Base-by-base conservation (phyloP, 139 green algal genomes). In the Tetratostichococcus sp. region DNA sequence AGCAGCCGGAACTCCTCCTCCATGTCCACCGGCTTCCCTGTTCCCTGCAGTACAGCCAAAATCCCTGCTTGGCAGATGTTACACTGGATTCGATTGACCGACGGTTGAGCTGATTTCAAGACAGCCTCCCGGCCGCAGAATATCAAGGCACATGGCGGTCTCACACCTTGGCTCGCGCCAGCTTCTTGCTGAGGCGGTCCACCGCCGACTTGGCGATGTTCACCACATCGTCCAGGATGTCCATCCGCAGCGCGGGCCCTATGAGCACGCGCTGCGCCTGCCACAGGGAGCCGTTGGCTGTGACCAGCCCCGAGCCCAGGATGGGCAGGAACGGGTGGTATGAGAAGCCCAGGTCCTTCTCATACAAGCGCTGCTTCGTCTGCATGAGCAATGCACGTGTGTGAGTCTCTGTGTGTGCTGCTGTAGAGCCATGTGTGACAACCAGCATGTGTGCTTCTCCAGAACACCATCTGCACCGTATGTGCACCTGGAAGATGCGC, bases 271-370 rank as follows among this genome's bases (percentile, higher is more conserved):
- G 86, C 89, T 97, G 93, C 80, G 92, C 87, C 79, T 95, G 92
- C 94, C 94, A 98, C 33, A 91, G 87, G 0, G 85, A 77, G 11
- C 94, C 94, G 67, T 96, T 88, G 43, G 89, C 78, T 17, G 94
- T 98, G 21, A 98, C 94, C 59, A 98, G 88, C 1, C 94, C 94
- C 26, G 87, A 94, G 76, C 94, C 94, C 32, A 98, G 84, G 72
- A 98, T 96, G 35, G 89, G 84, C 67, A 98, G 83, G 80, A 98
- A 98, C 35, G 91, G 88, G 31, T 90, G 80, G 78, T 97, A 97
- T 32, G 84, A 89, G 26, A 96, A 85, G 57, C 78, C 82, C 58
- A 93, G 73, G 78, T 97, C 93, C 77, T 97, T 97, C 2, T 85
- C 82, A 66, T 96, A 97, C 19, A 86, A 26, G 22, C 81, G 79